Evolutionary conservation across 352 stramenopile genomes (phyloP).

Genomic region (Phytopythium cucurbitacearum): DNA sequence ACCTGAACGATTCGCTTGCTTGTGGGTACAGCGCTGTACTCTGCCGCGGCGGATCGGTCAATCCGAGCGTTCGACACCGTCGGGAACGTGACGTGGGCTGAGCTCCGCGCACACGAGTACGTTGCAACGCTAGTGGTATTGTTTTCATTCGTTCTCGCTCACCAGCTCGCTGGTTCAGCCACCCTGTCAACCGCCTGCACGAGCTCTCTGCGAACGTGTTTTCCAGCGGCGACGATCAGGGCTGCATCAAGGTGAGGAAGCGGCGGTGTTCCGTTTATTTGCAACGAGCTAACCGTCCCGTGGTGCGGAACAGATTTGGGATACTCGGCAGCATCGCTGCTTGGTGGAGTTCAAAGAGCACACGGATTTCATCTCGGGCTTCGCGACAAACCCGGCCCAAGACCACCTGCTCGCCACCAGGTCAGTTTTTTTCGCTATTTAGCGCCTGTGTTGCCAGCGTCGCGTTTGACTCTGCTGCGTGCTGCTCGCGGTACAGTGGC

Average conservation of each 20-base stretch:
- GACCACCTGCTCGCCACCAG: slow-evolving; percentile 87
- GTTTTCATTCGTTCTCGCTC: neutral
- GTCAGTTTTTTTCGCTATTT: slow-evolving; percentile 4
- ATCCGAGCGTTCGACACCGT: slow-evolving; percentile 81
- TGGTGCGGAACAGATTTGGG: slow-evolving; percentile 49
- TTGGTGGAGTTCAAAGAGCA: slow-evolving; percentile 92
- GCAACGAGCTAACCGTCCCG: neutral
- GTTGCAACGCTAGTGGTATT: slow-evolving; percentile 5
- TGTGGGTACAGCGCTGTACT: slow-evolving; percentile 56
- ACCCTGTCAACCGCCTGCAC: slow-evolving; percentile 74
- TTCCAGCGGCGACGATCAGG: slow-evolving; percentile 75
- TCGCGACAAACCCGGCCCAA: slow-evolving; percentile 78
- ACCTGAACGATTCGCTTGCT: slow-evolving; percentile 8
- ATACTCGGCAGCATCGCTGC: slow-evolving; percentile 78
- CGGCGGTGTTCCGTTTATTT: too few species aligned
- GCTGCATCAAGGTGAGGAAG: slow-evolving; percentile 52
- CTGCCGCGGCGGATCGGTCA: slow-evolving; percentile 70
- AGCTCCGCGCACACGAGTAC: slow-evolving; percentile 79
- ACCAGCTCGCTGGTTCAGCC: slow-evolving; percentile 12
- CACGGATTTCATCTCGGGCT: slow-evolving; percentile 93
- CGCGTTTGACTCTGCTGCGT: neutral
- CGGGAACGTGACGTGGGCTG: slow-evolving; percentile 71
- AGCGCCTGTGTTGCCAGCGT: neutral
- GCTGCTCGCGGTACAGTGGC: slow-evolving; percentile 29
- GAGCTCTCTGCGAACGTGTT: slow-evolving; percentile 69